phyloP scores from a whole-genome alignment of 352 stramenopile species.

The Phytophthora palmivora region DNA sequence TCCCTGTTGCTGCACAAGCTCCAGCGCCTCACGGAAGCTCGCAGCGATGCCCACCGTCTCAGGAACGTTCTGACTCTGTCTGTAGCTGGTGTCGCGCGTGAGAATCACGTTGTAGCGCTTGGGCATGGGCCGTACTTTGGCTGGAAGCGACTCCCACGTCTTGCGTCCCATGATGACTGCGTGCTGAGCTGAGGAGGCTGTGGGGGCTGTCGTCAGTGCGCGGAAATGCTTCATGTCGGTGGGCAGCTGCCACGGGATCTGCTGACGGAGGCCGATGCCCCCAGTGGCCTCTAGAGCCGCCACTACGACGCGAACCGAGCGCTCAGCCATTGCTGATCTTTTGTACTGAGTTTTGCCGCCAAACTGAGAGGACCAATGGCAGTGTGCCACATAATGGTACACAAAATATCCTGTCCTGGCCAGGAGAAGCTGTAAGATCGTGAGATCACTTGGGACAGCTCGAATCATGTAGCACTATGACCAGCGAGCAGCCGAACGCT shows the following conservation, averaged over 20 bases:
- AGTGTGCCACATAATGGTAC: slow-evolving; percentile 5
- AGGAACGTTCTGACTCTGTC: slow-evolving; percentile 51
- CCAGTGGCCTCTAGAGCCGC: slow-evolving; percentile 84
- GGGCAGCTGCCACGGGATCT: slow-evolving; percentile 95
- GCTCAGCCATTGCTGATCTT: slow-evolving; percentile 25
- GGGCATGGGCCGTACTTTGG: slow-evolving; percentile 95
- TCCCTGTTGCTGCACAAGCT: slow-evolving; percentile 69
- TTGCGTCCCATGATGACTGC: slow-evolving; percentile 99
- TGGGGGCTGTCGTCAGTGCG: slow-evolving; percentile 79
- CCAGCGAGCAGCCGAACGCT: neutral
- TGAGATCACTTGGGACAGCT: too few relatives aligned
- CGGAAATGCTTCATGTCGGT: slow-evolving; percentile 98
- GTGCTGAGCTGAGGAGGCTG: slow-evolving; percentile 70
- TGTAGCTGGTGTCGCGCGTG: slow-evolving; percentile 76
- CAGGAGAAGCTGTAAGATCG: slow-evolving; percentile 2
- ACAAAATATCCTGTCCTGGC: neutral
- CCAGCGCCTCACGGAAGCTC: slow-evolving; percentile 93
- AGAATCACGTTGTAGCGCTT: slow-evolving; percentile 97
- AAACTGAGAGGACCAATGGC: slow-evolving; percentile 1
- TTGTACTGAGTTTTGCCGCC: slow-evolving; percentile 1
- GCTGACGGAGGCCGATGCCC: slow-evolving; percentile 87
- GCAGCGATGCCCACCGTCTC: slow-evolving; percentile 86
- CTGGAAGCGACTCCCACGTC: slow-evolving; percentile 98
- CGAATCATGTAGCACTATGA: neutral
- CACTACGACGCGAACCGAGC: slow-evolving; percentile 85